Base-by-base conservation (phyloP, 176 grass and related monocot species). In the Aechmea fasciata region DNA sequence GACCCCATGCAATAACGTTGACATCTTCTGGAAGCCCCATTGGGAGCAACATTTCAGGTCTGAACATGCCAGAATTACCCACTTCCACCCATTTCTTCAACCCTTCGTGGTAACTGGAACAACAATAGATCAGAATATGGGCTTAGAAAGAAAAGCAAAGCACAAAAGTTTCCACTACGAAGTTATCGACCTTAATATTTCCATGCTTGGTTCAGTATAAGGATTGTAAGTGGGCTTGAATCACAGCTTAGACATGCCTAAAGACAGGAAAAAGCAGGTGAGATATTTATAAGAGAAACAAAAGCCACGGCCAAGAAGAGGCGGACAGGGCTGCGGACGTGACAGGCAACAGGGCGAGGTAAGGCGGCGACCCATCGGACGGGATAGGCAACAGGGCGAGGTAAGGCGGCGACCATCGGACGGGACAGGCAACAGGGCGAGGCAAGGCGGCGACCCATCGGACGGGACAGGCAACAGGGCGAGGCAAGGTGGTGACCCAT, bases 211-310 rank as follows among this genome's bases (percentile, higher is more conserved):
- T 75, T 93, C 94, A 69, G 89, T 90, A 70, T 99, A 99, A 0
- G 94, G 94, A 65, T 99, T 99, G 80, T 93, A 99, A 54, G 94
- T 87, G 79, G 94, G 94, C 73, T 99, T 99, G 87, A 99, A 99
- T 6, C 87, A 84, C 65, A 99, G 71, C 66, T 99, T 87, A 62
- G 89, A 75, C 89, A 99, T 82, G 24, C 94, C 94, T 99, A 77
- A 59, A 69, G 3, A 75, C 71, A 82, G 25, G 63, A 51, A 70
- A 70, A 11, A 57, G 64, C n/a, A 26, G 0, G 22, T 12, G 13
- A 10, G 10, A 18, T 20, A 19, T 61, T 18, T 10, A 61, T n/a
- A n/a, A n/a, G n/a, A n/a, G n/a, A n/a, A n/a, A n/a, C n/a, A n/a
- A n/a, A n/a, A n/a, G n/a, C n/a, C n/a, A n/a, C n/a, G n/a, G n/a